These are phyloP conservation scores for Cephaloascus fragrans DNA, from an alignment of 805 yeast genomes.

Conservation along the genomic window DNA sequence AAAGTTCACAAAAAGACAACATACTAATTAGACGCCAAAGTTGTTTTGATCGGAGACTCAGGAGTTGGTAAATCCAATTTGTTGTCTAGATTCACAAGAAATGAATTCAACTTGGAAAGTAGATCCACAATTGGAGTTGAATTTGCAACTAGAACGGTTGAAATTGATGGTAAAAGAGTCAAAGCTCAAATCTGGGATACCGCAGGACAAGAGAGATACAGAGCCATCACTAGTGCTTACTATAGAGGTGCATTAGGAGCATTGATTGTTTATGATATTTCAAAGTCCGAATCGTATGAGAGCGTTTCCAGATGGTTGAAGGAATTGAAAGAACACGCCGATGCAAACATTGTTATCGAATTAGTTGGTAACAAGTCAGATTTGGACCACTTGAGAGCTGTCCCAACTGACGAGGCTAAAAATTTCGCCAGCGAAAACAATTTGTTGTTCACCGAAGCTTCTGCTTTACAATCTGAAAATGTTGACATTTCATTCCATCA, in stretches of 20 bases:
- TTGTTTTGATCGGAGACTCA: constrained; percentile 93
- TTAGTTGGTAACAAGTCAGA: constrained; percentile 90
- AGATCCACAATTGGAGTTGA: constrained; percentile 97
- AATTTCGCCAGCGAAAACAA: constrained; percentile 89
- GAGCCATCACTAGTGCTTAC: constrained; percentile 96
- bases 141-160: constrained; percentile 92
- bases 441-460: constrained; percentile 89
- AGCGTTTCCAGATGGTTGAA: constrained; percentile 83
- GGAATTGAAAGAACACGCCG: constrained; percentile 85
- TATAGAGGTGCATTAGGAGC: constrained; percentile 99
- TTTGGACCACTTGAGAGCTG: constrained; percentile 86
- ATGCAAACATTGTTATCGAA: constrained; percentile 91
- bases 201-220: constrained; percentile 97
- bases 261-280: constrained; percentile 86
- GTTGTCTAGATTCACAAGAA: constrained; percentile 86
- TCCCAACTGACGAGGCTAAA: constrained; percentile 95
- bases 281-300: constrained; percentile 82
- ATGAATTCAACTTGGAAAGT: constrained; percentile 90
- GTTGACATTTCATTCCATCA: constrained; percentile 94
- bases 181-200: constrained; percentile 98
- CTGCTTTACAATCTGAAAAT: constrained; percentile 88
- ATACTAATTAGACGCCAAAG: too few relatives aligned
- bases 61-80: constrained; percentile 96
- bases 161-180: constrained; percentile 73
- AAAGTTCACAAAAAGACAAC: too few relatives aligned